These are phyloP conservation scores for Stagonosporopsis vannaccii DNA, from an alignment of 2,329 filamentous ascomycete genomes.

Conservation along the genomic window DNA sequence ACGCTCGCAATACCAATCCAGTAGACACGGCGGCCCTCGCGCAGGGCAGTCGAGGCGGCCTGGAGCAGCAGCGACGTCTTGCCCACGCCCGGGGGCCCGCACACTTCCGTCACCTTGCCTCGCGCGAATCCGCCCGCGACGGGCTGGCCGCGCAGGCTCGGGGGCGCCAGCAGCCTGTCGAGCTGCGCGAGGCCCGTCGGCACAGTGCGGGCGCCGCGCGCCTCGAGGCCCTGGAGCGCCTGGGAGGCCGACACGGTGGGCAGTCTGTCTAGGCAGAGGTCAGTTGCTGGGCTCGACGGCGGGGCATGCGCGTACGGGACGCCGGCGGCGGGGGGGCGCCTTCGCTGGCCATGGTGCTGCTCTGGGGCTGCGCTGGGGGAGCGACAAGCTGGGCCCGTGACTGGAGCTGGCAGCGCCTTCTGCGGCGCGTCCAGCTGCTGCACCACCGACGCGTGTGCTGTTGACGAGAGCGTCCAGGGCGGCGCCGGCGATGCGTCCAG, in stretches of 20 bases:
- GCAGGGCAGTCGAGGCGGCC: constrained; percentile 69
- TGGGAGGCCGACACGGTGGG: constrained; percentile 79
- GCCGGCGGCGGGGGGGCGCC: constrained; percentile 41
- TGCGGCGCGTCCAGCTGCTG: constrained; percentile 23
- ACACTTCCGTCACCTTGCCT: constrained; percentile 84
- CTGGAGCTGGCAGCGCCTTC: constrained; percentile 21
- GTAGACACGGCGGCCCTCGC: constrained; percentile 68
- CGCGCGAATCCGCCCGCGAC: constrained; percentile 66
- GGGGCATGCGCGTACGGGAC: constrained; percentile 45
- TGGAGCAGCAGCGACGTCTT: constrained; percentile 85
- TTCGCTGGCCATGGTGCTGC: constrained; percentile 40
- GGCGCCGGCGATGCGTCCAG: constrained; percentile 18
- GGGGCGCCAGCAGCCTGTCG: constrained; percentile 51
- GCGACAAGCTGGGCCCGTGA: constrained; percentile 31
- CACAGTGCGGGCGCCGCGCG: constrained; percentile 56
- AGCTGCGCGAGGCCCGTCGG: constrained; percentile 59
- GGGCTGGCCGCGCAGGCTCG: constrained; percentile 32
- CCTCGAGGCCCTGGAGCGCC: constrained; percentile 68
- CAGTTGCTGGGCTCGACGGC: constrained; percentile 14
- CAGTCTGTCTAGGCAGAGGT: constrained; percentile 67
- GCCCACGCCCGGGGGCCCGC: constrained; percentile 84
- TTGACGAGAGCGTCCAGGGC: constrained; percentile 2
- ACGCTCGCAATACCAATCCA: constrained; percentile 73
- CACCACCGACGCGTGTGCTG: neutral
- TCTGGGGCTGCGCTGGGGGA: no score